Evolutionary conservation across 169 alveolate genomes (phyloP), one percentile per base, ranked within the genome.

Genomic region (Perkinsus olseni): DNA sequence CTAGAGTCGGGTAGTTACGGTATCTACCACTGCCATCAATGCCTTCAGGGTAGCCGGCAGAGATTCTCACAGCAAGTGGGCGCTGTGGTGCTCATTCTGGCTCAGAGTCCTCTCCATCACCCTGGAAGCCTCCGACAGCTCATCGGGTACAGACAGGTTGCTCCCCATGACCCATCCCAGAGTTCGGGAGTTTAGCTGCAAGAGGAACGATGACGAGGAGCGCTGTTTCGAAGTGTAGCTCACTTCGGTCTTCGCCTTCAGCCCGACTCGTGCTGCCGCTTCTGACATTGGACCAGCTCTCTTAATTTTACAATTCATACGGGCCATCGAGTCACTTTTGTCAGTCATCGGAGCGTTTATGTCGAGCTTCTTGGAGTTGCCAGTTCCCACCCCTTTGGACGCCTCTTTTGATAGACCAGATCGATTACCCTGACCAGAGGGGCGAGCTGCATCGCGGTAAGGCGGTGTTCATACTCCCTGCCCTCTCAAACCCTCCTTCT

Each of bases 1-100:
- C 93, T 20, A 91, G 93, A 0, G 93, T 91, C 24, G 93, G 93
- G n/a, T 91, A 91, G 34, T 91, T 91, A 17, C 93, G 40, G 74
- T 62, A 62, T 28, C 82, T 62, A 28, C 0, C 82, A 24, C n/a
- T n/a, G n/a, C n/a, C n/a, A n/a, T n/a, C n/a, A n/a, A n/a, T n/a
- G 82, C 28, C 82, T 4, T 6, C 39, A 39, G 39, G 93, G n/a
- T 38, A 39, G 21, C 11, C 38, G 93, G 40, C 24, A 38, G 40
- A n/a, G 37, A 40, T 4, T 8, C 31, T 24, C 17, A 62, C 82
- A 62, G 82, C 13, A 62, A 24, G 31, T 62, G 82, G 34, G 82
- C 82, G 34, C 17, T 13, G 34, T 62, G 82, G 31, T 62, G 17
- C 31, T 62, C 82, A 4, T 62, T 62, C 31, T 62, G 82, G 82